Evolutionary conservation across 805 yeast species (phyloP).

Genomic region (Hanseniaspora taiwanica): DNA sequence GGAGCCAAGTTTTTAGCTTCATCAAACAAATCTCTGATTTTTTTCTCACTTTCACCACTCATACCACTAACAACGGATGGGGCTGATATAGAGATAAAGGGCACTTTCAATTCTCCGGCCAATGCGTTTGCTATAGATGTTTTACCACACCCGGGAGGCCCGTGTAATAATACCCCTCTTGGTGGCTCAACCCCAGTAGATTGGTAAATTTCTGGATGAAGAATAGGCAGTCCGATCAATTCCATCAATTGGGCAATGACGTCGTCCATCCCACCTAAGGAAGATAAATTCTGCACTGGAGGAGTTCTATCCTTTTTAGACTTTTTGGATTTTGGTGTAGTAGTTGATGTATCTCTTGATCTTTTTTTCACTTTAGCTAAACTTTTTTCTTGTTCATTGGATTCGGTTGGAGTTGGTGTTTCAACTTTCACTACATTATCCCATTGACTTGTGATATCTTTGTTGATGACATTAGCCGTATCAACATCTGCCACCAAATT

Average conservation of each 20-base stretch:
- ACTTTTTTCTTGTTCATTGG: slow-evolving; percentile 2
- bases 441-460: slow-evolving; percentile 67
- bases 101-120: slow-evolving; percentile 90
- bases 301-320: slow-evolving; percentile 51
- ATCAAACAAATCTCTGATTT: slow-evolving; percentile 80
- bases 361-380: slow-evolving; percentile 20
- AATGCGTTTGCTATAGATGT: slow-evolving; percentile 92
- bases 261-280: slow-evolving; percentile 81
- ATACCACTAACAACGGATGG: slow-evolving; percentile 96
- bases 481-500: slow-evolving; percentile 56
- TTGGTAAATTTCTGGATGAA: slow-evolving; percentile 83
- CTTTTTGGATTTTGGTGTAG: slow-evolving; percentile 23
- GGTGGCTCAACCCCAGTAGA: slow-evolving; percentile 93
- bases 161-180: slow-evolving; percentile 84
- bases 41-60: slow-evolving; percentile 98
- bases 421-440: slow-evolving; percentile 19
- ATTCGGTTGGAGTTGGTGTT: slow-evolving; percentile 4
- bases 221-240: slow-evolving; percentile 77
- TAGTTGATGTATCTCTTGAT: slow-evolving; percentile 37
- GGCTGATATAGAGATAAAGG: slow-evolving; percentile 82
- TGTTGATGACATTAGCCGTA: slow-evolving; percentile 51
- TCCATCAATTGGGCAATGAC: slow-evolving; percentile 83
- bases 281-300: slow-evolving; percentile 52
- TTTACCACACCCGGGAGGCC: slow-evolving; percentile 99
- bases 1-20: slow-evolving; percentile 89